These are phyloP conservation scores for Lachancea quebecensis DNA, from an alignment of 805 yeast genomes.

Conservation along the genomic window DNA sequence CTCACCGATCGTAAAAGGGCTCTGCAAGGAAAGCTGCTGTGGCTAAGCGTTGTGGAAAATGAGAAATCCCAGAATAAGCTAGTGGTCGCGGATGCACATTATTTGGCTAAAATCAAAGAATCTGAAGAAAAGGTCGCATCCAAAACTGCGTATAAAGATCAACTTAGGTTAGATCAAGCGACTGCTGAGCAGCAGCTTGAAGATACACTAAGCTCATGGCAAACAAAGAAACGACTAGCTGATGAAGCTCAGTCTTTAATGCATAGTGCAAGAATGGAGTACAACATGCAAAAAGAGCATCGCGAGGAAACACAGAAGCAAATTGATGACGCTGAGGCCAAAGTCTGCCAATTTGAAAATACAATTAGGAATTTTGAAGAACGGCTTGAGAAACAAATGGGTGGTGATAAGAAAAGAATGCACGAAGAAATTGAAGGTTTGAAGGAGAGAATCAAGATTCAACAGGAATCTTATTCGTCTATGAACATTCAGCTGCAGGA, in stretches of 20 bases:
- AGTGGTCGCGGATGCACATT: slow-evolving; percentile 10
- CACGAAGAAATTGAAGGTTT: slow-evolving; percentile 14
- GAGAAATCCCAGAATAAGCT: slow-evolving; percentile 15
- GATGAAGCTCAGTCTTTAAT: slow-evolving; percentile 15
- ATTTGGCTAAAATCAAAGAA: slow-evolving; percentile 16
- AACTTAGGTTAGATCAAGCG: slow-evolving; percentile 17
- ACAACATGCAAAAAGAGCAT: slow-evolving; percentile 19
- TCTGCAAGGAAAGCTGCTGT: slow-evolving; percentile 42
- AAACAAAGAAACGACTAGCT: slow-evolving; percentile 15
- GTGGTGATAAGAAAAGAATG: slow-evolving; percentile 28
- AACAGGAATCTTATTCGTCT: slow-evolving; percentile 5
- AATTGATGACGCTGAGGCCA: slow-evolving; percentile 17
- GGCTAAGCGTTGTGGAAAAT: slow-evolving; percentile 37
- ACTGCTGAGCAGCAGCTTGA: slow-evolving; percentile 15
- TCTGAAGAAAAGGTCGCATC: slow-evolving; percentile 13
- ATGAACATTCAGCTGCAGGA: slow-evolving; percentile 12
- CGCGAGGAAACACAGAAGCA: slow-evolving; percentile 16
- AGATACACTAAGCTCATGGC: slow-evolving; percentile 10
- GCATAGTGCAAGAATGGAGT: slow-evolving; percentile 13
- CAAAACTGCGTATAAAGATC: slow-evolving; percentile 26
- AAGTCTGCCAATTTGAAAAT: slow-evolving; percentile 15
- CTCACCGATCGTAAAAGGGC: slow-evolving; percentile 34
- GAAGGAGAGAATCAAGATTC: slow-evolving; percentile 10
- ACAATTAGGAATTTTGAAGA: slow-evolving; percentile 24
- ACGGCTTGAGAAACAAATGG: slow-evolving; percentile 23